A percentile compares a stretch with the other conserved stretches of the same genome.
These are phyloP conservation scores for Petunia secreta DNA, from an alignment of 257 asterid genomes.

Conservation along the genomic window DNA sequence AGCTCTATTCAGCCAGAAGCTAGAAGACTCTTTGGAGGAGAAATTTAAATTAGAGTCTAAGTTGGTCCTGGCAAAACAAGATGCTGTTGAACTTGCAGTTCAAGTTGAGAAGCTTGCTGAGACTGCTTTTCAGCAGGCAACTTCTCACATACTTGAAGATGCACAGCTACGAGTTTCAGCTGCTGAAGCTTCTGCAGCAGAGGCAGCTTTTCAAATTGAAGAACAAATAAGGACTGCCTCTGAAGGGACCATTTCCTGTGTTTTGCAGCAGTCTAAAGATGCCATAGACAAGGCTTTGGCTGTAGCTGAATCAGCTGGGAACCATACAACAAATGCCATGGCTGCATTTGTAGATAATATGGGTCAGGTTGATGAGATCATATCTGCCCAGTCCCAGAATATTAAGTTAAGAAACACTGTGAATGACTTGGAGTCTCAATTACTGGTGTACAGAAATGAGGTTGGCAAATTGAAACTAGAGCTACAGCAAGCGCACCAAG, in stretches of 20 bases:
- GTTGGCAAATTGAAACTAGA: conserved; percentile 38
- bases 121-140: conserved; percentile 50
- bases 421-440: conserved; percentile 37
- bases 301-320: conserved; percentile 45
- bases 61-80: conserved; percentile 49
- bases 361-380: conserved; percentile 37
- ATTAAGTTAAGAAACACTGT: conserved; percentile 37
- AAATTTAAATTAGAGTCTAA: conserved; percentile 43
- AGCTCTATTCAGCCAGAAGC: conserved; percentile 40
- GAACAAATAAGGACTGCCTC: conserved; percentile 43
- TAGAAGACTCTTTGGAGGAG: conserved; percentile 42
- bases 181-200: conserved; percentile 48
- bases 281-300: conserved; percentile 51
- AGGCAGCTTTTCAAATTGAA: conserved; percentile 45
- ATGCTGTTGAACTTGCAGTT: conserved; percentile 54
- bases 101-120: conserved; percentile 51
- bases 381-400: conserved; percentile 35
- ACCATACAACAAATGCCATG: conserved; percentile 41
- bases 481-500: conserved; percentile 37
- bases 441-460: conserved; percentile 32
- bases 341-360: conserved; percentile 37
- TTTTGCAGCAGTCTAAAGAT: conserved; percentile 43
- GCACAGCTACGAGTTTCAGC: conserved; percentile 46
- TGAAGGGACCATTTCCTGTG: conserved; percentile 39
- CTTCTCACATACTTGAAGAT: conserved; percentile 49